These are phyloP conservation scores for Alternaria solani DNA, from an alignment of 2,329 filamentous ascomycete species.

Conservation along the genomic window DNA sequence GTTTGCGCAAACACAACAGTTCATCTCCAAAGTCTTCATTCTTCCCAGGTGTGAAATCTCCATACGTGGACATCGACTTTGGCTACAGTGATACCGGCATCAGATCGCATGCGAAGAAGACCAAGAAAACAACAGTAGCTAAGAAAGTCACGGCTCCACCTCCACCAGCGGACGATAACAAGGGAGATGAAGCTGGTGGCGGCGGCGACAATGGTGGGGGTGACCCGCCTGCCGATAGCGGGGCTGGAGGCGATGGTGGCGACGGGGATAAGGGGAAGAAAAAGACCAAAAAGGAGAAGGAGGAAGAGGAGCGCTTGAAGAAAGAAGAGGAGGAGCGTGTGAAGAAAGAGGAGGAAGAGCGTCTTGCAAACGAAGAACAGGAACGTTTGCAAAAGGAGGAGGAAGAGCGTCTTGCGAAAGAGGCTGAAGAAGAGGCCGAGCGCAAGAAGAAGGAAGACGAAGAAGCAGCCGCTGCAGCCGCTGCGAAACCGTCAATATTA, in stretches of 20 bases:
- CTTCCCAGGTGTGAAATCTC: slow-evolving; percentile 43
- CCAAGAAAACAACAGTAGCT: slow-evolving; percentile 52
- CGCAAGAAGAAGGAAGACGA: slow-evolving; percentile 47
- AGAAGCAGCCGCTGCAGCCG: slow-evolving; percentile 42
- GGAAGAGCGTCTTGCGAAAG: slow-evolving; percentile 47
- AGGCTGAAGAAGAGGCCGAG: slow-evolving; percentile 52
- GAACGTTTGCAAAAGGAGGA: slow-evolving; percentile 44
- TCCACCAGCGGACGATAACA: slow-evolving; percentile 56
- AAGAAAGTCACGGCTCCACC: slow-evolving; percentile 34
- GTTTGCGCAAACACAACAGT: slow-evolving; percentile 39
- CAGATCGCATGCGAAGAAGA: slow-evolving; percentile 63
- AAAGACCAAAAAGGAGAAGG: slow-evolving; percentile 53
- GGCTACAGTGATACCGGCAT: slow-evolving; percentile 61
- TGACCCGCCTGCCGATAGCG: slow-evolving; percentile 48
- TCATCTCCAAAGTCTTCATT: slow-evolving; percentile 41
- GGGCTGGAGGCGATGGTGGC: slow-evolving; percentile 43
- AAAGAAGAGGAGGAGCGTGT: slow-evolving; percentile 51
- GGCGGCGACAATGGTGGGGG: slow-evolving; percentile 46
- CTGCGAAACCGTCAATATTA: slow-evolving; percentile 38
- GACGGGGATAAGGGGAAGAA: slow-evolving; percentile 48
- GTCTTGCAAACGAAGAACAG: slow-evolving; percentile 47
- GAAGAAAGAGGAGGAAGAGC: slow-evolving; percentile 47
- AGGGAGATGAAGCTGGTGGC: slow-evolving; percentile 53
- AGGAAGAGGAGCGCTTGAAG: slow-evolving; percentile 47
- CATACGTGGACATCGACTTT: slow-evolving; percentile 64